Evolutionary conservation across 169 alveolate genomes (phyloP).

Genomic region (Plasmodium knowlesi): DNA sequence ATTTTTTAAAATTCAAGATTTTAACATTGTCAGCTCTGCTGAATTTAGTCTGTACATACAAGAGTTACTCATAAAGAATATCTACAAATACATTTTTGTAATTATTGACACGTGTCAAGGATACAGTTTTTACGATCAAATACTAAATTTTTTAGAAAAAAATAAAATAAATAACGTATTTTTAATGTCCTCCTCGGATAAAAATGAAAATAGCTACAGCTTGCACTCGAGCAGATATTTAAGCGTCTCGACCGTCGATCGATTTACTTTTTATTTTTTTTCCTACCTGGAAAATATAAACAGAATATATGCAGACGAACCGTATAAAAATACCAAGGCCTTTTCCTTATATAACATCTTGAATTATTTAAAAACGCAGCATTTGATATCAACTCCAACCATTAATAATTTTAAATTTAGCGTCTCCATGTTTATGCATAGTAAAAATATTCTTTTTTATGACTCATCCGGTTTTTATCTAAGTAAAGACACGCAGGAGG

Average conservation of each 20-base stretch:
- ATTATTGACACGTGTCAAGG: slow-evolving; percentile 85
- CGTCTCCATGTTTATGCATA: slow-evolving; percentile 47
- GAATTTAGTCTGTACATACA: slow-evolving; percentile 78
- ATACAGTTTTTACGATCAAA: slow-evolving; percentile 78
- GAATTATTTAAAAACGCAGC: slow-evolving; percentile 64
- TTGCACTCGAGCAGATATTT: slow-evolving; percentile 79
- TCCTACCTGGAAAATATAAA: slow-evolving; percentile 74
- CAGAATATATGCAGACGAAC: slow-evolving; percentile 57
- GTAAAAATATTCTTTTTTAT: slow-evolving; percentile 45
- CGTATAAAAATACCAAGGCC: slow-evolving; percentile 35
- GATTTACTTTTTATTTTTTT: slow-evolving; percentile 80
- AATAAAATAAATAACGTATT: slow-evolving; percentile 76
- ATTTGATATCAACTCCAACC: slow-evolving; percentile 45
- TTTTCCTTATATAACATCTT: slow-evolving; percentile 39
- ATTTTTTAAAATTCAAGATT: slow-evolving; percentile 84
- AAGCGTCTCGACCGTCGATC: slow-evolving; percentile 83
- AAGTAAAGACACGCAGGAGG: slow-evolving; percentile 7
- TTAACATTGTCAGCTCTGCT: slow-evolving; percentile 78
- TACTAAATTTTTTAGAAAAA: slow-evolving; percentile 64
- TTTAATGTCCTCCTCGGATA: slow-evolving; percentile 79
- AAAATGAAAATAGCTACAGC: slow-evolving; percentile 80
- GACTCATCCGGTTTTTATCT: slow-evolving; percentile 20
- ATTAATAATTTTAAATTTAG: slow-evolving; percentile 50
- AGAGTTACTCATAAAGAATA: slow-evolving; percentile 81
- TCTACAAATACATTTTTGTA: slow-evolving; percentile 77